Evolutionary conservation across 306 rosid species (phyloP), one percentile per base, ranked within the genome.

Genomic region (Adenanthera pavonina): DNA sequence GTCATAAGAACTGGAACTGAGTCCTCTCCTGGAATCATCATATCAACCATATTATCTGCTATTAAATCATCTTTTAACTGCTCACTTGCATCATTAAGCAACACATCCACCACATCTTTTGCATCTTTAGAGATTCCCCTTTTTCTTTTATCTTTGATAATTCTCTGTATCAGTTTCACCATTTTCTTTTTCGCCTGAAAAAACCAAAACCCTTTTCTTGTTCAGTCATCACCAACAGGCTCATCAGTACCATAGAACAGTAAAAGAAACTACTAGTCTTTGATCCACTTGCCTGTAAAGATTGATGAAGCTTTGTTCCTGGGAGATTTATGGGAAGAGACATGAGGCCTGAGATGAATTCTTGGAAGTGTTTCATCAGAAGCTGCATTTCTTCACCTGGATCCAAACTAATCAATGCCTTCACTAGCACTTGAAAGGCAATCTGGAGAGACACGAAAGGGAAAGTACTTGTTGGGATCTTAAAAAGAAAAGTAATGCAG

Each of bases 11-110:
- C 85, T 12, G 99, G 99, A 49, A 95, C 99, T 0, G 99, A 95
- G 79, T 95, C 99, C 87, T 95, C 99, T 43, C 99, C 99, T 35
- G 99, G 99, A 81, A 95, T 95, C 99, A 95, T 93, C 99, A 95
- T 95, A 77, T 93, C 99, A 71, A 95, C 93, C 91, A 90, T 88
- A 81, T 95, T 95, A 80, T 84, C 97, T 70, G 99, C 98, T 86
- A 95, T 91, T 67, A 93, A 87, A 81, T 90, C 90, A 67, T 88
- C 94, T 4, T 92, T 93, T 53, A 95, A 82, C 79, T 83, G 85
- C 44, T 91, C 93, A 84, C 88, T 92, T 72, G 83, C 82, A 89
- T 92, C 99, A 69, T 86, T 85, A 6, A 95, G 89, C 81, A 95
- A 86, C 60, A 92, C 96, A 81, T 93, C 98, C 84, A 93, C 87